Percentiles rank a stretch among this genome's conserved stretches.
Evolutionary conservation across 176 grass and related monocot species (phyloP).

Genomic region (Hyparrhenia diplandra): DNA sequence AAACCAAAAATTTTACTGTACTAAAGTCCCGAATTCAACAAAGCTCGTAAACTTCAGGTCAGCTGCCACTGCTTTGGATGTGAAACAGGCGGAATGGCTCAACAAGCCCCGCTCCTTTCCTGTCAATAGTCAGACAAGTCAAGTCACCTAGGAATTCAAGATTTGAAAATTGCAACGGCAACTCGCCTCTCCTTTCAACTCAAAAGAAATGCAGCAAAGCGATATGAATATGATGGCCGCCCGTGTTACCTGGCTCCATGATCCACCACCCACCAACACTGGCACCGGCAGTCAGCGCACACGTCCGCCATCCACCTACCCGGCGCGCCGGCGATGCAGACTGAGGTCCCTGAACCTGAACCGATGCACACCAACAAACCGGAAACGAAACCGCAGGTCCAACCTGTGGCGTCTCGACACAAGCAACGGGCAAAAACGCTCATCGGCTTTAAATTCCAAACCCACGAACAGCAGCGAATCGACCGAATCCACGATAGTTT

Average conservation of each 20-base stretch:
- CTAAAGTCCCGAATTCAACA: not conserved
- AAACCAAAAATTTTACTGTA: not conserved
- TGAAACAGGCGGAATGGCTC: not conserved
- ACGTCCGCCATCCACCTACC: not conserved
- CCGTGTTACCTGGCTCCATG: constrained; percentile 34
- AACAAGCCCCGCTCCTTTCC: not conserved
- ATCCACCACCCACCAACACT: constrained; percentile 38
- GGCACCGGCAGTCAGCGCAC: not conserved
- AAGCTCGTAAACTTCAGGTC: not conserved
- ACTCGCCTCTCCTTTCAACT: constrained; percentile 3
- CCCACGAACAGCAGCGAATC: not conserved
- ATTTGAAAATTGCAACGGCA: not conserved
- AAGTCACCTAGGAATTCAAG: constrained; percentile 16
- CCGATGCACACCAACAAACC: constrained; percentile 21
- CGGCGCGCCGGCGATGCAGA: not conserved
- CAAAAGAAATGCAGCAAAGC: not conserved
- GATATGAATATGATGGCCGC: not conserved
- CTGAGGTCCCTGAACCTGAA: not conserved
- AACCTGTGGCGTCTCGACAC: constrained; percentile 18
- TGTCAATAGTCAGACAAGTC: constrained; percentile 33
- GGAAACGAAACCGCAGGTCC: constrained; percentile 25
- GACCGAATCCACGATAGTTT: constrained; percentile 11
- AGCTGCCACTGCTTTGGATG: not conserved
- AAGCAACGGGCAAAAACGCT: not conserved
- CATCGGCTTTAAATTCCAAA: not conserved